Conservation (phyloP, 495 filamentous ascomycete species). For the Umbilicaria muhlenbergii region DNA sequence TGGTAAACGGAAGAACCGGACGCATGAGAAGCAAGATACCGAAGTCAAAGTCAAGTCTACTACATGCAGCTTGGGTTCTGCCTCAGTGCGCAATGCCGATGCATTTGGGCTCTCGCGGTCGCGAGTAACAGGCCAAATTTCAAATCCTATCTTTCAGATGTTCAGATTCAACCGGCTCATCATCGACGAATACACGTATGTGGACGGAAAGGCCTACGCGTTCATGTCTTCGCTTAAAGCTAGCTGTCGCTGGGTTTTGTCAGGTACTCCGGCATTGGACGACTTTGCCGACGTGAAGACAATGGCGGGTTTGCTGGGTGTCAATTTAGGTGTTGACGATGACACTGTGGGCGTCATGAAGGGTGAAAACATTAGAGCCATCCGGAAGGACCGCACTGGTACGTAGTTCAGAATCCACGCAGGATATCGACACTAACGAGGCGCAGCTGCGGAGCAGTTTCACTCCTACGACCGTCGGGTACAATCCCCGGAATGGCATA, state of each 20-base stretch:
- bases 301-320: conserved; percentile 37
- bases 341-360: conserved; percentile 19
- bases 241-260: conserved; percentile 48
- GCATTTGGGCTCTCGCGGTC: neutral
- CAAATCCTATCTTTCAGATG: conserved; percentile 33
- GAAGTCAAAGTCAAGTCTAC: too few relatives aligned
- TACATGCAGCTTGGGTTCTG: too few relatives aligned
- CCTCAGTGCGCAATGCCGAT: too few relatives aligned
- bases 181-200: conserved; percentile 55
- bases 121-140: conserved; percentile 5
- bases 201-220: conserved; percentile 19
- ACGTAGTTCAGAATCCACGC: conserved; percentile 3
- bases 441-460: conserved; percentile 30
- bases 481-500: conserved; percentile 35
- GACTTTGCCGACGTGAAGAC: conserved; percentile 43
- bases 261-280: conserved; percentile 44
- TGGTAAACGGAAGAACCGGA: neutral
- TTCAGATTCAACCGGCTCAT: conserved; percentile 48
- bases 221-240: conserved; percentile 24
- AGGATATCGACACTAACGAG: conserved; percentile 1
- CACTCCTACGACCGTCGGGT: conserved; percentile 22
- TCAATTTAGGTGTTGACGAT: conserved; percentile 38
- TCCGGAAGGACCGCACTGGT: conserved; percentile 22
- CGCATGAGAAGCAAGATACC: too few relatives aligned
- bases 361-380: conserved; percentile 19